Percentiles rank a stretch among this genome's conserved stretches.
These are phyloP conservation scores for Galerina sulciceps DNA, from an alignment of 768 basidiomycete species.

Conservation along the genomic window DNA sequence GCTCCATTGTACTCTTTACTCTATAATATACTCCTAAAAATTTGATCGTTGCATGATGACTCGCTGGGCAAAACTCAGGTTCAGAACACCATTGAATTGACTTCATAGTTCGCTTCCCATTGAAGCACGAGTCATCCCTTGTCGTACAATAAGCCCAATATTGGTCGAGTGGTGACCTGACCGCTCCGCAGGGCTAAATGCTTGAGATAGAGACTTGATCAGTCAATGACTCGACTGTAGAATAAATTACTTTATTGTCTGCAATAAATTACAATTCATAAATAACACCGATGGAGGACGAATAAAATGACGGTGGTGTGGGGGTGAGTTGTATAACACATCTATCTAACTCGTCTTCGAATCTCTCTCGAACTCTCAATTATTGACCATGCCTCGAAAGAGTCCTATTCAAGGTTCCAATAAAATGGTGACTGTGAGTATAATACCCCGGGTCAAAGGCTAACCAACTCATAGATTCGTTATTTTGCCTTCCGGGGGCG, in stretches of 20 bases:
- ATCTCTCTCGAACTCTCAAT: neutral
- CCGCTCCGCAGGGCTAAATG: too few species aligned
- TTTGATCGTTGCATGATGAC: neutral
- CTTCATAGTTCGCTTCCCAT: too few species aligned
- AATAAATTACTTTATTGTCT: too few species aligned
- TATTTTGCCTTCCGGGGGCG: conserved; percentile 1
- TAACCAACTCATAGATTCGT: neutral
- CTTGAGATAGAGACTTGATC: too few species aligned
- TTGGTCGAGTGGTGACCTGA: too few species aligned
- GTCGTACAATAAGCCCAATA: too few species aligned
- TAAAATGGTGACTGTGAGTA: neutral
- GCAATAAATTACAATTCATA: too few species aligned
- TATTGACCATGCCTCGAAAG: neutral
- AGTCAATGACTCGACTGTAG: too few species aligned
- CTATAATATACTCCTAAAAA: neutral
- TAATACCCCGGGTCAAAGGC: neutral
- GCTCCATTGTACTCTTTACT: neutral
- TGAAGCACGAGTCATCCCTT: too few species aligned
- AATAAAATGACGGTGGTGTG: neutral
- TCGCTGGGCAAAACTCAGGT: neutral
- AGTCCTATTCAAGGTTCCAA: neutral
- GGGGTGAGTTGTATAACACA: neutral
- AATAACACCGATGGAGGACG: too few species aligned
- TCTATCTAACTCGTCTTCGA: neutral
- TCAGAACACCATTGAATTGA: too few species aligned